Conservation (phyloP, 116 monocot genomes). For the Dioscorea cayenensis region DNA sequence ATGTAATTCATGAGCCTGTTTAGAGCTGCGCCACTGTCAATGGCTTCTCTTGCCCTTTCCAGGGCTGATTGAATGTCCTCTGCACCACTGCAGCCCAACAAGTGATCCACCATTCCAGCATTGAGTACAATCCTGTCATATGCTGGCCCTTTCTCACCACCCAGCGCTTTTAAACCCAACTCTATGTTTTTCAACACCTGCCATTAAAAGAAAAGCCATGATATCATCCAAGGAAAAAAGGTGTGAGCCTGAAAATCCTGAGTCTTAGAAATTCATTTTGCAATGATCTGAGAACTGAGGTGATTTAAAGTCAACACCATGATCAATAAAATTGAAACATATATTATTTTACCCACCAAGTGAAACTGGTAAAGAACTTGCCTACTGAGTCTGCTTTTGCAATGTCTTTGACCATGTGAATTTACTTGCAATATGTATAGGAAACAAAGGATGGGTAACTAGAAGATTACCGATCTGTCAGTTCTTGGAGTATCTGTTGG, state of each 20-base stretch:
- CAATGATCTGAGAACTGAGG: no score
- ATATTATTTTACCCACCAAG: no score
- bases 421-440: background rate
- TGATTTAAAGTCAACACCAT: no score
- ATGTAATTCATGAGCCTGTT: constrained; percentile 77
- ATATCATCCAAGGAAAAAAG: background rate
- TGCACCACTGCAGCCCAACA: constrained; percentile 73
- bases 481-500: constrained; percentile 91
- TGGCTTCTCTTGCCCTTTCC: constrained; percentile 78
- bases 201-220: background rate
- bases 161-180: constrained; percentile 74
- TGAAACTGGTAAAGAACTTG: no score
- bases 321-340: no score
- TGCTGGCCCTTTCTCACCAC: constrained; percentile 78
- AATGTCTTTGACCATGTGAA: background rate
- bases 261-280: no score
- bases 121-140: constrained; percentile 90
- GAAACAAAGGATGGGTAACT: background rate
- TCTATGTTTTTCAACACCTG: constrained; percentile 78
- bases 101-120: constrained; percentile 88
- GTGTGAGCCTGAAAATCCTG: no score
- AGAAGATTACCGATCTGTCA: constrained; percentile 78
- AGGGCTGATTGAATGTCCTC: constrained; percentile 56
- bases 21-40: constrained; percentile 87
- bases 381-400: background rate